These are phyloP conservation scores for Clohesyomyces aquaticus DNA, from an alignment of 495 filamentous ascomycete genomes.

Conservation along the genomic window DNA sequence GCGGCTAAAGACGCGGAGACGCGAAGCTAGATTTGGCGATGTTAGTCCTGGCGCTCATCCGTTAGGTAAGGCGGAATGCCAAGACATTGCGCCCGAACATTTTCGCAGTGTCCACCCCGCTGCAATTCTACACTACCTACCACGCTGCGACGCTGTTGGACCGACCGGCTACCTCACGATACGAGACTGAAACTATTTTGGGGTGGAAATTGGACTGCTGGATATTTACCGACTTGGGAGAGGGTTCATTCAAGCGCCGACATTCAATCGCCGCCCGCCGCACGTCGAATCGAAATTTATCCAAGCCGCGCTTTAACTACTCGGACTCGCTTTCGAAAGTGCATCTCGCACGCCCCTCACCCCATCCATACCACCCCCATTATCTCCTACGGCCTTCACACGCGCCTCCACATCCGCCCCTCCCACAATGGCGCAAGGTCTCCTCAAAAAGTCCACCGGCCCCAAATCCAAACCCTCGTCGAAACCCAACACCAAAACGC, in stretches of 20 bases:
- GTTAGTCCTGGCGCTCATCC: too few relatives aligned
- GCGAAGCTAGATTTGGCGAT: background rate
- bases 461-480: conserved; percentile 28
- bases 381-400: too few relatives aligned
- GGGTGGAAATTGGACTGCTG: too few relatives aligned
- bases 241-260: too few relatives aligned
- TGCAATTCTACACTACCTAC: conserved; percentile 4
- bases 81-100: background rate
- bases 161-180: background rate
- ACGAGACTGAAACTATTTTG: too few relatives aligned
- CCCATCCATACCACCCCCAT: background rate
- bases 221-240: too few relatives aligned
- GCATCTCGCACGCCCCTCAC: too few relatives aligned
- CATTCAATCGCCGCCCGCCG: too few relatives aligned
- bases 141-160: background rate
- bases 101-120: background rate
- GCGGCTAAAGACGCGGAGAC: conserved; percentile 16
- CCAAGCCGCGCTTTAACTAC: too few relatives aligned
- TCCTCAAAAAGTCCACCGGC: conserved; percentile 39
- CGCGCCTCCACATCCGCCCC: background rate
- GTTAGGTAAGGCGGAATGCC: too few relatives aligned
- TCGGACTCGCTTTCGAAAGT: too few relatives aligned
- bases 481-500: background rate
- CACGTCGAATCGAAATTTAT: too few relatives aligned
- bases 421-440: conserved; percentile 45